Evolutionary conservation across 495 filamentous ascomycete species (phyloP), one percentile per base, ranked within the genome.

Genomic region (Neurospora sp.): DNA sequence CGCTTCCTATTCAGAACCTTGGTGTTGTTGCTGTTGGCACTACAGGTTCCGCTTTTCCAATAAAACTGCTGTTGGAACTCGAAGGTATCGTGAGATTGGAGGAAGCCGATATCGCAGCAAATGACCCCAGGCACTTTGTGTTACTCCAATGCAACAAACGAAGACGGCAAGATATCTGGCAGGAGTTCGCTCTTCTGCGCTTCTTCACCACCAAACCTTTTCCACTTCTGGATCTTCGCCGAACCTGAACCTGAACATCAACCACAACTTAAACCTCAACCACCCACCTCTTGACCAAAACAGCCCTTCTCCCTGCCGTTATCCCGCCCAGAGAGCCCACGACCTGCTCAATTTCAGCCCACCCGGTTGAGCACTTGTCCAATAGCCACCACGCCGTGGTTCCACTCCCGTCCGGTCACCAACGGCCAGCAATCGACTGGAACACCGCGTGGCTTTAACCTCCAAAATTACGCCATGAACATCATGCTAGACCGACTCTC

Each of bases 391-490:
- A 20, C 42, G 10, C 42, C 42, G 8, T 11, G 0, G 20, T 46
- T 11, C 42, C 42, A 46, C 42, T 20, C 6, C 0, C 42, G 18
- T 11, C 1, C 54, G 54, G 54, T 7, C 27, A 5, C 83, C n/a
- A 89, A 90, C 77, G 90, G 90, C 69, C 90, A 93, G 74, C 84
- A 86, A 46, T 88, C 90, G 35, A 86, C 90, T 18, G 94, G 94
- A 20, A 95, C 95, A 4, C 94, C 94, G 38, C 92, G 95, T 48
- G 94, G 93, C 5, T 98, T 98, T 85, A 94, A 92, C 75, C 88
- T 98, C 9, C 85, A 91, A n/a, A 89, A 89, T 73, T 87, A 87
- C 48, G 74, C 82, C 46, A 82, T 88, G 79, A 85, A 83, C 70
- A 82, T 76, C 69, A 89, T 93, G 86, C 85, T 90, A 5, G 75